These are phyloP conservation scores for Gossypium bickii DNA, from an alignment of 345 rosid species.

Conservation along the genomic window DNA sequence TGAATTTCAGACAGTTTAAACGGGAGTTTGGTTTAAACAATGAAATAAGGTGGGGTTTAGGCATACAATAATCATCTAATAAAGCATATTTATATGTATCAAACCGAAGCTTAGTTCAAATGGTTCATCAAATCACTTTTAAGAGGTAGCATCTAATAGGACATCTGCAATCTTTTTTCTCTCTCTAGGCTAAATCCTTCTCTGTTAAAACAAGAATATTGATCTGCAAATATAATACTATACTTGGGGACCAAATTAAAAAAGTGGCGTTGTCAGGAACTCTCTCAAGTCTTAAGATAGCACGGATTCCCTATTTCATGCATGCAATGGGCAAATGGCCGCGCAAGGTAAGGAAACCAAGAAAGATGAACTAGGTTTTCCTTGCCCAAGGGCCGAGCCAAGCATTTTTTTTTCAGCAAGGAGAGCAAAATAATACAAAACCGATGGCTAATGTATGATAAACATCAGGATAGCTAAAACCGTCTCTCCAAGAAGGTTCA, in stretches of 20 bases:
- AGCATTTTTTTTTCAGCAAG: not conserved
- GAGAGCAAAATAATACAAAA: not conserved
- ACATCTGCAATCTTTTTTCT: no score
- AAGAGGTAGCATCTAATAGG: no score
- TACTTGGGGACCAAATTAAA: not conserved
- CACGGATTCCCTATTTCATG: not conserved
- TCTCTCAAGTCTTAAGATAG: not conserved
- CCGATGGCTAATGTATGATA: not conserved
- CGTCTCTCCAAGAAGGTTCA: not conserved
- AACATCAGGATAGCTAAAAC: not conserved
- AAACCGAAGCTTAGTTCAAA: not conserved
- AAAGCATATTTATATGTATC: not conserved
- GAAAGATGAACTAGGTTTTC: not conserved
- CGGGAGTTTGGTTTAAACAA: no score
- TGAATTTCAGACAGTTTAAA: no score
- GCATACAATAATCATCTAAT: not conserved
- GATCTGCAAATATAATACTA: not conserved
- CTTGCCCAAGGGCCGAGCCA: not conserved
- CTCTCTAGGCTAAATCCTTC: not conserved
- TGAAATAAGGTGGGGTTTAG: not conserved
- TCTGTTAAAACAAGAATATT: not conserved
- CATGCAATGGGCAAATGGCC: not conserved
- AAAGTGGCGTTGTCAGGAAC: not conserved
- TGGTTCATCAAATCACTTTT: not conserved
- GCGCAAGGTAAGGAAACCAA: not conserved